phyloP scores from a whole-genome alignment of 2,329 filamentous ascomycete species.

The Trichoderma endophyticum region DNA sequence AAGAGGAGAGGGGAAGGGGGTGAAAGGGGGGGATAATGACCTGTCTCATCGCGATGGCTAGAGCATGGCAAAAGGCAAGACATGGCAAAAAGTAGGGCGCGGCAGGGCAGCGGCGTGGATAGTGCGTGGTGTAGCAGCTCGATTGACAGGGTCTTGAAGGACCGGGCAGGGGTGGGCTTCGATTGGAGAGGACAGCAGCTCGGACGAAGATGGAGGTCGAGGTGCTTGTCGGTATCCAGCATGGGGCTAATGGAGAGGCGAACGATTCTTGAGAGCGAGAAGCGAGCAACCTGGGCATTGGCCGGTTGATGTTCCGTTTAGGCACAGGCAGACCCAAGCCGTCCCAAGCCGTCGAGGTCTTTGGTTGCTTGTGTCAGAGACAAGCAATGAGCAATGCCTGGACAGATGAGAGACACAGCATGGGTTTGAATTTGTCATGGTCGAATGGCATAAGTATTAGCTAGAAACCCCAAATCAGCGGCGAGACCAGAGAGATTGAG shows the following conservation, averaged over 20 bases:
- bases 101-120: slow-evolving; percentile 1
- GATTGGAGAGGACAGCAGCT: neutral
- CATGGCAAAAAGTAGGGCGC: slow-evolving; percentile 13
- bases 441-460: neutral
- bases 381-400: neutral
- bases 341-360: neutral
- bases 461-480: neutral
- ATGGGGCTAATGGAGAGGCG: neutral
- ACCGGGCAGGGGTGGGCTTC: neutral
- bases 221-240: neutral
- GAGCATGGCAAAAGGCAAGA: slow-evolving; percentile 13
- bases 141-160: slow-evolving; percentile 3
- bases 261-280: neutral
- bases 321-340: neutral
- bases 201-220: neutral
- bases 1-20: neutral
- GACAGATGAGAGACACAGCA: neutral
- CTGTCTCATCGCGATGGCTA: slow-evolving; percentile 12
- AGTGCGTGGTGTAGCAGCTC: slow-evolving; percentile 10
- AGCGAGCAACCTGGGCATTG: neutral
- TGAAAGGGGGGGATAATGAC: neutral
- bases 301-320: neutral
- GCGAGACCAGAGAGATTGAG: neutral
- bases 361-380: no score
- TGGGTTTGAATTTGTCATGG: neutral